Base-by-base conservation (phyloP, 768 basidiomycete species). In the Boletus pseudo-olivaceus region DNA sequence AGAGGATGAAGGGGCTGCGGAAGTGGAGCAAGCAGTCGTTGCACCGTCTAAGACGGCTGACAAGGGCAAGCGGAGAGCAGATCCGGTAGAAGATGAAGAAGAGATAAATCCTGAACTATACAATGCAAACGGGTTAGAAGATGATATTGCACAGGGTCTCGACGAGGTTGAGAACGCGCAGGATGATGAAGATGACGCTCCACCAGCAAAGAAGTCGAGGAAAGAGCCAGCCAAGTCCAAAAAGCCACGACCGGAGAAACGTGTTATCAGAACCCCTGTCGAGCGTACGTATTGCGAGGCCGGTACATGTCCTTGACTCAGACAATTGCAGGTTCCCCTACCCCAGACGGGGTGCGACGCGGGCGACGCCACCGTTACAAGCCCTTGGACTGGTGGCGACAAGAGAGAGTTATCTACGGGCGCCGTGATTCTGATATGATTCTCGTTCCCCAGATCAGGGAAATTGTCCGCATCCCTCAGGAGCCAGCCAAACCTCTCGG, bases 341-440 rank as follows among this genome's bases (percentile, higher is more conserved):
- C 58, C 11, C 71, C 65, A 26, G 71, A 69, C 0, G 86, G 85
- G 23, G 74, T 89, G 2, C 85, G 93, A 17, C 84, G 88, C 47
- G 87, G 91, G 30, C 73, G 74, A 45, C 84, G 95, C 23, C 75
- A 80, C 49, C 82, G 83, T 32, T 84, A 82, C 62, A 73, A 73
- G 46, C 96, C 95, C 5, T 75, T 98, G 34, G 89, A 91, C 38
- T 96, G 80, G 76, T 98, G 96, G 96, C 82, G 93, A n/a, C 83
- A 84, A 60, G 96, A 98, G 72, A 87, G 84, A 57, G 81, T 93
- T 23, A 85, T 94, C 2, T 98, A 93, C 62, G 87, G 87, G 7
- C 80, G 84, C 20, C 78, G 80, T 12, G 73, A 78, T 9, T 76
- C 77, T 7, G 81, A 76, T 23, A 57, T 72, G 9, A 73, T 79